Evolutionary conservation across 129 eudicot genomes (phyloP).

Genomic region (Helichrysum umbraculigerum): DNA sequence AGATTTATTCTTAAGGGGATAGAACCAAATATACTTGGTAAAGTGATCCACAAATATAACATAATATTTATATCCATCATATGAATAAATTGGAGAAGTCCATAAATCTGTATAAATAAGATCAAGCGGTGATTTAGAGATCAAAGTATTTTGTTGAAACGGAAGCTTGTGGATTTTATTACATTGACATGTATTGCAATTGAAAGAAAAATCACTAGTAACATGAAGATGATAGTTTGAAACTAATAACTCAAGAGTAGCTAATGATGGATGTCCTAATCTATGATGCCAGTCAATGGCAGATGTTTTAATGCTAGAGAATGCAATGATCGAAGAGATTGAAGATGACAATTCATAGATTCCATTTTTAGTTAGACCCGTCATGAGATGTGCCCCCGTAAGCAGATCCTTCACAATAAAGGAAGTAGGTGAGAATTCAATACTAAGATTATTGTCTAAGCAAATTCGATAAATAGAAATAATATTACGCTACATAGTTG

Average conservation of each 20-base stretch:
- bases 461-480: neutral
- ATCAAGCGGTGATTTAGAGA: neutral
- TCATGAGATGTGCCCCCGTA: neutral
- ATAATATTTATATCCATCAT: too few species aligned
- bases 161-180: constrained; percentile 10
- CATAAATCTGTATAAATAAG: too few species aligned
- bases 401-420: constrained; percentile 4
- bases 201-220: neutral
- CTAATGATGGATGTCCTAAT: neutral
- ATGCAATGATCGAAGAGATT: neutral
- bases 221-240: neutral
- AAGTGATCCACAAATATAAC: too few species aligned
- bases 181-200: constrained; percentile 22
- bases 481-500: neutral
- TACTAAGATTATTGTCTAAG: neutral
- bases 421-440: neutral
- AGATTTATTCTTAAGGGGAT: too few species aligned
- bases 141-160: neutral
- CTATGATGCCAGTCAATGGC: constrained; percentile 14
- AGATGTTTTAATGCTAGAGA: neutral
- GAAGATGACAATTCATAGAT: neutral
- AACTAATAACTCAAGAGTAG: neutral
- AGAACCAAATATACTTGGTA: too few species aligned
- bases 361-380: neutral
- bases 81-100: neutral